phyloP scores from a whole-genome alignment of 2,329 filamentous ascomycete species.

The Aureobasidium sp. region DNA sequence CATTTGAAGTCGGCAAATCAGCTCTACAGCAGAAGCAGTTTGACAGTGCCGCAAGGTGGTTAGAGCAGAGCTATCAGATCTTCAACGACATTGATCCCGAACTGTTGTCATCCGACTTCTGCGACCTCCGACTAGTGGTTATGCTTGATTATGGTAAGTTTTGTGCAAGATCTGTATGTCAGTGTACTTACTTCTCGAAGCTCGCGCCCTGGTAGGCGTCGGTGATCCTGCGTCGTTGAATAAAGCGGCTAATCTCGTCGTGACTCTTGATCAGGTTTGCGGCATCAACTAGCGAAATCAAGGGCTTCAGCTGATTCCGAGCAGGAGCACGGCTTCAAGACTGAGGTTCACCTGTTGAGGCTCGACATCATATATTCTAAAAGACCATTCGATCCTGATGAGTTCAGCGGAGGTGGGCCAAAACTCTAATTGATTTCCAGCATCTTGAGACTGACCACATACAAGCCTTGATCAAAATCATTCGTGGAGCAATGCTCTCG shows the following conservation, averaged over 20 bases:
- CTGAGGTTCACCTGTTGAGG: constrained; percentile 60
- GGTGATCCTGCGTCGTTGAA: constrained; percentile 39
- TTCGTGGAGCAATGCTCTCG: constrained; percentile 41
- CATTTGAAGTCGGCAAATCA: constrained; percentile 65
- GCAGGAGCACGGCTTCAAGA: constrained; percentile 38
- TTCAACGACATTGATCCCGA: constrained; percentile 52
- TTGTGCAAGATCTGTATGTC: not conserved
- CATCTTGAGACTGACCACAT: not conserved
- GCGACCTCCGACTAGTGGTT: constrained; percentile 60
- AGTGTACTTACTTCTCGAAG: constrained; percentile 24
- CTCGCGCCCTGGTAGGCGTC: constrained; percentile 26
- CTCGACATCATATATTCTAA: constrained; percentile 58
- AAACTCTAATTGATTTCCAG: not conserved
- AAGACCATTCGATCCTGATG: constrained; percentile 29
- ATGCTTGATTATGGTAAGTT: constrained; percentile 48
- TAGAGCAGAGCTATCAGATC: constrained; percentile 58
- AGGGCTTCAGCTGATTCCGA: not conserved
- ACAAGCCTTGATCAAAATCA: not conserved
- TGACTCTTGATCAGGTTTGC: not conserved
- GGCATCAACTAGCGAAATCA: no score
- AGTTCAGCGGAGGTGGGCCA: constrained; percentile 38
- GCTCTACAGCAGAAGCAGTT: constrained; percentile 48
- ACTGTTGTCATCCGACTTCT: constrained; percentile 50
- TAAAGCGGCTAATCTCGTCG: constrained; percentile 42
- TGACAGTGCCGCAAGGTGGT: constrained; percentile 60